Evolutionary conservation across 2,329 filamentous ascomycete species (phyloP), one percentile per base, ranked within the genome.

Genomic region (Monilinia laxa): DNA sequence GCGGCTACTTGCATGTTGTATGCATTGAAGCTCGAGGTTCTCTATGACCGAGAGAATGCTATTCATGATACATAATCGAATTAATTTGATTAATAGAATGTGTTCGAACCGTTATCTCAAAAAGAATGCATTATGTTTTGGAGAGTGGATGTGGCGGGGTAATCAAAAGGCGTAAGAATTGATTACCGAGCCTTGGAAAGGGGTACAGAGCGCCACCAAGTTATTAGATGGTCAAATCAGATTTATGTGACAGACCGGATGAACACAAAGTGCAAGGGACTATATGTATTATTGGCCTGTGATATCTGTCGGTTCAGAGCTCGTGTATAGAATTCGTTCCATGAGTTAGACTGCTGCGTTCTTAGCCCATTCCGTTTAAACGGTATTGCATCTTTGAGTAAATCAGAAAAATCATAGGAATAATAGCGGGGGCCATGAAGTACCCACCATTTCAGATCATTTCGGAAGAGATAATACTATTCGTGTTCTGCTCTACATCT

Each of bases 11-110:
- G n/a, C 55, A 40, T 58, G 9, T 14, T 58, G 1, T 28, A 20
- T 58, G n/a, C 20, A 60, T 60, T 42, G 35, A 49, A 23, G 12
- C 31, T 60, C 45, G 58, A 60, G 45, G 45, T 60, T 62, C 58
- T 28, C 11, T 52, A 52, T 3, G 25, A 28, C 23, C n/a, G 14
- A 14, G 35, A 38, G 9, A 7, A 47, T 14, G 14, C 14, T 23
- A 4, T 38, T n/a, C 18, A 62, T 62, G 45, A 45, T 51, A 62
- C 38, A 51, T 38, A 40, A 51, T 16, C 25, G 12, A 31, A 40
- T 62, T 38, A 31, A 31, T 18, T 20, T 28, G 20, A 38, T 49
- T 16, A 6, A 40, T 35, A 5, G 45, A 14, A 7, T 51, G 31
- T 16, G 20, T 23, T 38, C 31, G 7, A 62, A 23, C n/a, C 38